Evolutionary conservation across 2,329 filamentous ascomycete genomes (phyloP).

Genomic region (Curvularia hawaiiensis): DNA sequence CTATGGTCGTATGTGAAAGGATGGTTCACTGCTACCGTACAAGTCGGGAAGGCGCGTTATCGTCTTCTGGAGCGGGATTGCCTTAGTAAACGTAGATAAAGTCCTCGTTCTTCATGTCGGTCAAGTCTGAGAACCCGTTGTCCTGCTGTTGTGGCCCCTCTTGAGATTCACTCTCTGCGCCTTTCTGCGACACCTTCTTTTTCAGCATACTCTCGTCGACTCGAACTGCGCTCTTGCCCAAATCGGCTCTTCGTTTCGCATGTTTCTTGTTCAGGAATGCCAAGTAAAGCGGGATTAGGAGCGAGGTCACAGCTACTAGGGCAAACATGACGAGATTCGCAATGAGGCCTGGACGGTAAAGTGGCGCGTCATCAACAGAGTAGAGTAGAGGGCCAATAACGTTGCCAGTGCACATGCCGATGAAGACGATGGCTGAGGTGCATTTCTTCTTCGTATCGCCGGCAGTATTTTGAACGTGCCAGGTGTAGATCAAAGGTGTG

Average conservation of each 20-base stretch:
- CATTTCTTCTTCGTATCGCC: constrained; percentile 48
- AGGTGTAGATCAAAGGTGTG: constrained; percentile 45
- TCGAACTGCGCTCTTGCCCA: constrained; percentile 38
- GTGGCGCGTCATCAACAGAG: constrained; percentile 41
- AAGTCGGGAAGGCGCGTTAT: too few relatives aligned
- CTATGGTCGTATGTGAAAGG: too few relatives aligned
- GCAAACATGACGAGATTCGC: constrained; percentile 44
- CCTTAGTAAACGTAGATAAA: constrained; percentile 16
- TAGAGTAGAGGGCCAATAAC: constrained; percentile 46
- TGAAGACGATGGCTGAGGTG: constrained; percentile 43
- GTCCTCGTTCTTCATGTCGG: constrained; percentile 30
- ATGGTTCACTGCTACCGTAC: too few relatives aligned
- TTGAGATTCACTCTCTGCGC: constrained; percentile 20
- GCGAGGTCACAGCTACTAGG: constrained; percentile 32
- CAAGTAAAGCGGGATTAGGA: constrained; percentile 41
- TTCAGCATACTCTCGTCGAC: constrained; percentile 45
- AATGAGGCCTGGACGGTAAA: constrained; percentile 44
- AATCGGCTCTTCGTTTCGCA: constrained; percentile 32
- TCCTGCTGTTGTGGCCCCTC: constrained; percentile 13
- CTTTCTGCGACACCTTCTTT: constrained; percentile 26
- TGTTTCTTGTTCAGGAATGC: constrained; percentile 40
- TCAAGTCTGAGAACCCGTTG: constrained; percentile 27
- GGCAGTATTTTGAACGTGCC: constrained; percentile 47
- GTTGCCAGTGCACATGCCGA: constrained; percentile 48
- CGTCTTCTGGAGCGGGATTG: too few relatives aligned